Conservation (phyloP, 208 protist species). For the Acanthamoeba polyphaga region DNA sequence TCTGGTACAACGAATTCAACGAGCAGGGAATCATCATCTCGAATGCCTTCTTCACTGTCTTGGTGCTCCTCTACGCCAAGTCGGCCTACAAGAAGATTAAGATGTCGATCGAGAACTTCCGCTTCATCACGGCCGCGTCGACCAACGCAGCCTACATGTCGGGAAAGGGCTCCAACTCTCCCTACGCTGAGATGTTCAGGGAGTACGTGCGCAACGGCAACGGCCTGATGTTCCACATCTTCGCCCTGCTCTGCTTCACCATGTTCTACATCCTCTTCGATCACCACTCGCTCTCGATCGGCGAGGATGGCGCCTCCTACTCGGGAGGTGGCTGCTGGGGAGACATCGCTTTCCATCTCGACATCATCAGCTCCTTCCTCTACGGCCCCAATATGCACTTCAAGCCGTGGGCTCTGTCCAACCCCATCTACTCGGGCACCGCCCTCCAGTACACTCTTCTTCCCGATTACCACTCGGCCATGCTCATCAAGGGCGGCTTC, state of each 20-base stretch:
- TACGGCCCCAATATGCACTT: constrained; percentile 39
- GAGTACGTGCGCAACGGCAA: constrained; percentile 52
- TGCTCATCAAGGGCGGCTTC: constrained; percentile 64
- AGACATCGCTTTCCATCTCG: constrained; percentile 47
- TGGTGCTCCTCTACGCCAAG: constrained; percentile 57
- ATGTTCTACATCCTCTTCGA: constrained; percentile 67
- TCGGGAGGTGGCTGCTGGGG: constrained; percentile 61
- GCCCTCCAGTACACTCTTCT: constrained; percentile 54
- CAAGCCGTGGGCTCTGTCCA: constrained; percentile 58
- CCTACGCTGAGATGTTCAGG: constrained; percentile 2
- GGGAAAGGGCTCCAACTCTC: background rate
- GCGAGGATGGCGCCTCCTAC: constrained; percentile 28
- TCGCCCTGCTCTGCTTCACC: constrained; percentile 3
- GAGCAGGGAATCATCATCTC: constrained; percentile 61
- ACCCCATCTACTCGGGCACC: constrained; percentile 47
- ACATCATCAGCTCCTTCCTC: constrained; percentile 65
- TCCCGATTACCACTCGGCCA: constrained; percentile 67
- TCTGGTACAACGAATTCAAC: constrained; percentile 71
- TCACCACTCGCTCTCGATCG: constrained; percentile 57
- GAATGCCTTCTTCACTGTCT: constrained; percentile 61
- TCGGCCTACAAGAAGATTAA: constrained; percentile 62
- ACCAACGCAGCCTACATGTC: background rate
- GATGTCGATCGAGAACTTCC: constrained; percentile 45
- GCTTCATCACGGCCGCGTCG: constrained; percentile 14
- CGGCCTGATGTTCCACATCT: constrained; percentile 55